A percentile compares a stretch with the other conserved stretches of the same genome.
Evolutionary conservation across 2,329 filamentous ascomycete species (phyloP).

Genomic region (Hortaea sp.): DNA sequence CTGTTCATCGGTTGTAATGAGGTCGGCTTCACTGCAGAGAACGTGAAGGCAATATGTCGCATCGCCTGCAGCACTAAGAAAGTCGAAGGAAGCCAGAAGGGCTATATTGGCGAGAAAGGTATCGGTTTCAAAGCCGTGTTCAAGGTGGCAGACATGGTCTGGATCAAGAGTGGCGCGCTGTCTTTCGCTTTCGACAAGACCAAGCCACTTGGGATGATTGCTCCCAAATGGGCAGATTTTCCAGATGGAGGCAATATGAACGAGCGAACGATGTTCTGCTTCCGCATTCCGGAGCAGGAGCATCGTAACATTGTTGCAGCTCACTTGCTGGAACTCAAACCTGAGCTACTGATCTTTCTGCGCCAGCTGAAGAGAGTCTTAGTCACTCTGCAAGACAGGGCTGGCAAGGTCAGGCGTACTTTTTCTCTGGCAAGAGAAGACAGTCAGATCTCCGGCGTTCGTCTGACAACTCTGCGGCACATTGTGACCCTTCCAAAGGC

Average conservation of each 20-base stretch:
- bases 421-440: neutral
- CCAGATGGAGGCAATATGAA: conserved; percentile 8
- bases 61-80: conserved; percentile 39
- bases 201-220: conserved; percentile 26
- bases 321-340: conserved; percentile 16
- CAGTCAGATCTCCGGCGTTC: neutral
- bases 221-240: conserved; percentile 21
- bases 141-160: conserved; percentile 35
- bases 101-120: conserved; percentile 43
- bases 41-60: conserved; percentile 39
- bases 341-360: conserved; percentile 24
- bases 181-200: conserved; percentile 35
- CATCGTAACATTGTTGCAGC: conserved; percentile 9
- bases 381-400: conserved; percentile 6
- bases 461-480: neutral
- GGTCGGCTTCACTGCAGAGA: conserved; percentile 33
- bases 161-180: conserved; percentile 36
- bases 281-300: conserved; percentile 12
- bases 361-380: conserved; percentile 18
- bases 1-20: conserved; percentile 39
- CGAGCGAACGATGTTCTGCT: conserved; percentile 11
- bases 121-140: conserved; percentile 46
- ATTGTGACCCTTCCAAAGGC: neutral
- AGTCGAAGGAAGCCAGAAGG: conserved; percentile 17
- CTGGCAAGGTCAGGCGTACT: neutral